A percentile compares a stretch with the other conserved stretches of the same genome.
Evolutionary conservation across 441 rosid genomes (phyloP).

Genomic region (Euphorbia celastroides): DNA sequence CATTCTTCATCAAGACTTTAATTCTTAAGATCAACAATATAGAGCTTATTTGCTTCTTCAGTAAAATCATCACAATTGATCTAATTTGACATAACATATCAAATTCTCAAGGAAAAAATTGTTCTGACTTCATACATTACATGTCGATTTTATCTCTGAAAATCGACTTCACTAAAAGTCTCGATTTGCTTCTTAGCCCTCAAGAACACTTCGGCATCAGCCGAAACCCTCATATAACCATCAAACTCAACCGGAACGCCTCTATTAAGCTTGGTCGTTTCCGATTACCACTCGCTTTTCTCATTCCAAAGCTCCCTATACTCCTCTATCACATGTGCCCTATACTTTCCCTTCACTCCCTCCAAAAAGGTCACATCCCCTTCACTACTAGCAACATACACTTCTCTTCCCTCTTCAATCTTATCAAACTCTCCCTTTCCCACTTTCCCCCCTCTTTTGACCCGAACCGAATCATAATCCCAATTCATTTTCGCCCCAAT

Average conservation of each 20-base stretch:
- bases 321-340: slow-evolving; percentile 76
- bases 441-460: slow-evolving; percentile 84
- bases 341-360: slow-evolving; percentile 72
- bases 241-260: slow-evolving; percentile 84
- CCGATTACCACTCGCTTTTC: slow-evolving; percentile 85
- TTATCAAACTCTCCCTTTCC: slow-evolving; percentile 60
- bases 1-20: too few species aligned
- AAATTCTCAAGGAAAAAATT: too few species aligned
- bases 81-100: too few species aligned
- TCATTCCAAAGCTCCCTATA: slow-evolving; percentile 82
- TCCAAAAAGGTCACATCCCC: slow-evolving; percentile 56
- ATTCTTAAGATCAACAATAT: too few species aligned
- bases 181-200: slow-evolving; percentile 93
- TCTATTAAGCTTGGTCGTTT: slow-evolving; percentile 73
- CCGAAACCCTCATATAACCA: slow-evolving; percentile 85
- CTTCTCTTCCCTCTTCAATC: slow-evolving; percentile 72
- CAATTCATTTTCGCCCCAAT: slow-evolving; percentile 72
- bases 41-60: too few species aligned
- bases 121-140: too few species aligned
- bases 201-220: slow-evolving; percentile 84
- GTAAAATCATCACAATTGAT: too few species aligned
- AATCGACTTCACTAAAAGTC: slow-evolving; percentile 80
- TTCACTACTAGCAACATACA: slow-evolving; percentile 83
- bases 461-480: slow-evolving; percentile 85
- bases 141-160: too few species aligned